phyloP scores from a whole-genome alignment of 805 yeast genomes.

The Candida rishiriensis region DNA sequence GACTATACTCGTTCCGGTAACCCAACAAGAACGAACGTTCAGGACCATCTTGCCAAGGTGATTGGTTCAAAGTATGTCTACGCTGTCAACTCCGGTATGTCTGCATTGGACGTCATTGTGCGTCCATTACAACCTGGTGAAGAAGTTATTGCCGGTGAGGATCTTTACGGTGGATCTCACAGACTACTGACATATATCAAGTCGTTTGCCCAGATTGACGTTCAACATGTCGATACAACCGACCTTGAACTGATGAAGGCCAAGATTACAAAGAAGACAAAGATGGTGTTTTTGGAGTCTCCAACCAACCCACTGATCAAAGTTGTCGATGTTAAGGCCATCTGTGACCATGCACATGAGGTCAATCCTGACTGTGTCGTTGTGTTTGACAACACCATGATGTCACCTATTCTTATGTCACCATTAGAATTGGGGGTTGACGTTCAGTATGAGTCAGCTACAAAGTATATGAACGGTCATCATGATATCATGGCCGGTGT shows the following conservation, averaged over 20 bases:
- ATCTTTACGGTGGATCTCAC: constrained; percentile 91
- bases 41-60: constrained; percentile 69
- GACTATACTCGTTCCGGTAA: constrained; percentile 91
- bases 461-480: constrained; percentile 90
- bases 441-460: constrained; percentile 89
- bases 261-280: constrained; percentile 54
- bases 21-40: constrained; percentile 82
- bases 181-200: constrained; percentile 72
- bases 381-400: constrained; percentile 95
- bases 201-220: constrained; percentile 58
- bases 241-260: constrained; percentile 55
- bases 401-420: constrained; percentile 83
- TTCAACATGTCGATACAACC: constrained; percentile 80
- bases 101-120: constrained; percentile 81
- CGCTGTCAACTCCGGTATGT: constrained; percentile 91
- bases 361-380: constrained; percentile 64
- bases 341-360: constrained; percentile 62
- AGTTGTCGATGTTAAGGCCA: constrained; percentile 71
- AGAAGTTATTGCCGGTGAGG: constrained; percentile 91
- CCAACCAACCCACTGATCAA: constrained; percentile 94
- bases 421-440: constrained; percentile 87
- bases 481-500: constrained; percentile 97
- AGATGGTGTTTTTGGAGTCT: constrained; percentile 78
- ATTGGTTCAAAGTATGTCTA: constrained; percentile 74
- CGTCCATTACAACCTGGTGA: constrained; percentile 77